These are phyloP conservation scores for Mycena vitilis DNA, from an alignment of 768 basidiomycete genomes.

Conservation along the genomic window DNA sequence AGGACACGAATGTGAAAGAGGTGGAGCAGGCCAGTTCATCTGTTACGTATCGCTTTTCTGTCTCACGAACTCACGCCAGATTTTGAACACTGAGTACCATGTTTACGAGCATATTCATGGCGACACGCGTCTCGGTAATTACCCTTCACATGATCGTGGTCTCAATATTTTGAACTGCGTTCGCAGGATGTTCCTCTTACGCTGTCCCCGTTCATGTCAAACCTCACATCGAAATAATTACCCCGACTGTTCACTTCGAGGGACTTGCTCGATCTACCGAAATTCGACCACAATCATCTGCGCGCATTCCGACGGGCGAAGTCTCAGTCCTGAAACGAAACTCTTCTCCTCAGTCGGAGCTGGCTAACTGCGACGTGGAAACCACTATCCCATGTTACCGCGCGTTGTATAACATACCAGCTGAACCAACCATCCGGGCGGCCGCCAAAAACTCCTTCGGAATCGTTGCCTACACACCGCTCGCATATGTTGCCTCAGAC, in stretches of 20 bases:
- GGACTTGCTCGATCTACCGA: not conserved
- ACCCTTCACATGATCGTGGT: not conserved
- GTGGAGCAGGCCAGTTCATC: constrained; percentile 1
- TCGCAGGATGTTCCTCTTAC: constrained; percentile 7
- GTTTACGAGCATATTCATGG: not conserved
- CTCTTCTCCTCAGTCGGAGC: not conserved
- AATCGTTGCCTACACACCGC: constrained; percentile 20
- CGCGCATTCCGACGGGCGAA: not conserved
- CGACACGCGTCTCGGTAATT: not conserved
- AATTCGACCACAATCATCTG: not conserved
- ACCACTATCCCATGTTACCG: constrained; percentile 22
- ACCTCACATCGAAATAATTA: constrained; percentile 14
- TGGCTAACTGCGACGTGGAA: constrained; percentile 17
- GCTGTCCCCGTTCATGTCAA: not conserved
- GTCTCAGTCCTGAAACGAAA: not conserved
- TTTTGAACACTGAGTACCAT: not conserved
- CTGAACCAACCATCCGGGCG: not conserved
- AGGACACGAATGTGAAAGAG: constrained; percentile 2
- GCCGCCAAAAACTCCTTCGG: constrained; percentile 14
- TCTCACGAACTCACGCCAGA: not conserved
- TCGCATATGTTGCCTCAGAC: constrained; percentile 14
- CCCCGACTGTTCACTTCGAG: constrained; percentile 6
- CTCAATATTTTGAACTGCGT: not conserved
- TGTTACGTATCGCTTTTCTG: not conserved
- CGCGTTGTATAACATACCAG: constrained; percentile 8